A percentile compares a stretch with the other conserved stretches of the same genome.
These are phyloP conservation scores for Hansenula lynferdii DNA, from an alignment of 1,139 yeast species.

Conservation along the genomic window DNA sequence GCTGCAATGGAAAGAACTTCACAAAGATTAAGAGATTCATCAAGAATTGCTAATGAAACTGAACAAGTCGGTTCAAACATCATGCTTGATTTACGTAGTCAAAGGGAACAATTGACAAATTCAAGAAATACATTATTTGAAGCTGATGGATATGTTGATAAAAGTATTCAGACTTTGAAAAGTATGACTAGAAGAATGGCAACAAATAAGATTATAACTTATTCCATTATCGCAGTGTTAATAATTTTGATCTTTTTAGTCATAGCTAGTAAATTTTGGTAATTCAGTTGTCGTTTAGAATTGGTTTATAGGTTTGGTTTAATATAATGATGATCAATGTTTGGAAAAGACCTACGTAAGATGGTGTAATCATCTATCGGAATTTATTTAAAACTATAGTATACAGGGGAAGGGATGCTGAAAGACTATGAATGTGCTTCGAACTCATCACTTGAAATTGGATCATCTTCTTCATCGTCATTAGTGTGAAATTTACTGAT, in stretches of 20 bases:
- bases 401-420: too few relatives aligned
- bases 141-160: conserved; percentile 92
- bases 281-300: conserved; percentile 5
- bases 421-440: conserved; percentile 41
- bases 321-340: background rate
- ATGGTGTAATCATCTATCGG: too few relatives aligned
- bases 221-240: conserved; percentile 90
- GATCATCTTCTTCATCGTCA: conserved; percentile 35
- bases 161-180: conserved; percentile 79
- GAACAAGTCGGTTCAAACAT: conserved; percentile 91
- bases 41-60: conserved; percentile 88
- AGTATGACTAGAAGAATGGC: conserved; percentile 93
- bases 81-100: conserved; percentile 83
- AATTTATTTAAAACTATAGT: background rate
- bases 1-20: conserved; percentile 79
- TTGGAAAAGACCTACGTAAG: too few relatives aligned
- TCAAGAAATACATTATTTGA: conserved; percentile 80
- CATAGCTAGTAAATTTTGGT: conserved; percentile 81
- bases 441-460: conserved; percentile 51
- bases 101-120: conserved; percentile 85
- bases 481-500: conserved; percentile 35
- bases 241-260: conserved; percentile 80
- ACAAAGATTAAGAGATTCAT: conserved; percentile 81
- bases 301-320: background rate
- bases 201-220: conserved; percentile 90